Percentiles rank a stretch among this genome's conserved stretches.
Conservation (phyloP, 345 rosid species). For the Lumnitzera littorea region DNA sequence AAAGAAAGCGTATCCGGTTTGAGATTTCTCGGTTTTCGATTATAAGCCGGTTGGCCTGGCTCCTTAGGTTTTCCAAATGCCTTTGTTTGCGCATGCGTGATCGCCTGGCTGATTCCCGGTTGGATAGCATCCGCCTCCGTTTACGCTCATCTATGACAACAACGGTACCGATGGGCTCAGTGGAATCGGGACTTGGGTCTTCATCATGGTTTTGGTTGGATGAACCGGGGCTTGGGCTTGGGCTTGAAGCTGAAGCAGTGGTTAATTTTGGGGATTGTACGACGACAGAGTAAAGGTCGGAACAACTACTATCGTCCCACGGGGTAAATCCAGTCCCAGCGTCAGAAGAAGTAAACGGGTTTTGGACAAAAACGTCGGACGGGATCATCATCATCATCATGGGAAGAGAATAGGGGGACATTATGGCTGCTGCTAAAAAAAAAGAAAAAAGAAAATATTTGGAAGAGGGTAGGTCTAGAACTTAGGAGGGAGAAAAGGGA, state of each 20-base stretch:
- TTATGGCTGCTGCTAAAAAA: no score
- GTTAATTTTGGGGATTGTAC: constrained; percentile 32
- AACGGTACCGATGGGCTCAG: constrained; percentile 13
- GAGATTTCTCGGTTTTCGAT: constrained; percentile 52
- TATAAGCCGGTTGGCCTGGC: constrained; percentile 57
- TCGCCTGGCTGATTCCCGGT: constrained; percentile 88
- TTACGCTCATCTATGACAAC: constrained; percentile 45
- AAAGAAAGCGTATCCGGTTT: constrained; percentile 41
- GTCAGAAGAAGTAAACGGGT: constrained; percentile 32
- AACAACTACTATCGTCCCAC: constrained; percentile 34
- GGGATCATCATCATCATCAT: not conserved
- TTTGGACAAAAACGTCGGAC: constrained; percentile 24
- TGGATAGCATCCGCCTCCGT: constrained; percentile 73
- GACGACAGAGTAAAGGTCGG: constrained; percentile 16
- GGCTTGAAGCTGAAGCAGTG: constrained; percentile 23
- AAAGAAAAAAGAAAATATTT: no score
- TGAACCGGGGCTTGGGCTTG: constrained; percentile 4
- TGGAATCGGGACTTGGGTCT: constrained; percentile 19
- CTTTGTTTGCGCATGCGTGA: constrained; percentile 82
- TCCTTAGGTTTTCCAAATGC: constrained; percentile 69
- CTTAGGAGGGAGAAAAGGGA: constrained; percentile 63
- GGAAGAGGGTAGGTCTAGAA: no score
- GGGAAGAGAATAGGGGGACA: no score
- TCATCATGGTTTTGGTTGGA: constrained; percentile 19
- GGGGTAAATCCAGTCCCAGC: constrained; percentile 31